These are phyloP conservation scores for Globisporangium megalacanthum DNA, from an alignment of 352 stramenopile species.

Conservation along the genomic window DNA sequence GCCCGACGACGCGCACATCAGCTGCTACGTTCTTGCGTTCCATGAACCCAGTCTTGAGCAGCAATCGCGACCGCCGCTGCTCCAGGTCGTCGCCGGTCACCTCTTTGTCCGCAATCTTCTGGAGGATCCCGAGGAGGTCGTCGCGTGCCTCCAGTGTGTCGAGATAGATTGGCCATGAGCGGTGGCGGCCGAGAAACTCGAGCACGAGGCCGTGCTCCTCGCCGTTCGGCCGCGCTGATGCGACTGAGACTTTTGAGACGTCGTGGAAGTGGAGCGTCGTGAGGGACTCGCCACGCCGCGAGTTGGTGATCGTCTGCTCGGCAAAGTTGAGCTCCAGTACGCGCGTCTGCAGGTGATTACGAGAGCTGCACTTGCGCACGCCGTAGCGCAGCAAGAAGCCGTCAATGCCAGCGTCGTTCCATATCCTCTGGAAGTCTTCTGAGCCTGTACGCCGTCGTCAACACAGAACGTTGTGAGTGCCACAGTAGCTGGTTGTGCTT, in stretches of 20 bases:
- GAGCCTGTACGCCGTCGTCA: constrained; percentile 6
- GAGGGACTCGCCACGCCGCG: constrained; percentile 68
- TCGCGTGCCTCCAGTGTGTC: constrained; percentile 69
- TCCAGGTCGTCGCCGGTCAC: constrained; percentile 63
- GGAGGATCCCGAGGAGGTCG: constrained; percentile 62
- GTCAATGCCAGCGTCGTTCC: constrained; percentile 73
- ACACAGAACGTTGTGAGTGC: neutral
- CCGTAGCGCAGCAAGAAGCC: constrained; percentile 81
- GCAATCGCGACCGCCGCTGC: constrained; percentile 56
- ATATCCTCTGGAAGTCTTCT: constrained; percentile 66
- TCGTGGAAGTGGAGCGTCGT: constrained; percentile 75
- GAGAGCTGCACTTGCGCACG: constrained; percentile 70
- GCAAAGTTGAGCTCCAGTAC: constrained; percentile 86
- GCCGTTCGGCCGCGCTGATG: constrained; percentile 27
- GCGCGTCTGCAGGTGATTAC: constrained; percentile 77
- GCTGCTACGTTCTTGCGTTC: constrained; percentile 53
- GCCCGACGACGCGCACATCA: constrained; percentile 31
- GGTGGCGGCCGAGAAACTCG: constrained; percentile 54
- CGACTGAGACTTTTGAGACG: constrained; percentile 38
- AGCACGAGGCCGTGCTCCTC: constrained; percentile 71
- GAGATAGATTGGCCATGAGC: constrained; percentile 75
- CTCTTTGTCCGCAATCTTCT: constrained; percentile 65
- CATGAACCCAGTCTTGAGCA: constrained; percentile 66
- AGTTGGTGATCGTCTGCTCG: constrained; percentile 78
- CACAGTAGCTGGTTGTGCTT: constrained; percentile 1